Percentiles rank a stretch among this genome's conserved stretches.
phyloP scores from a whole-genome alignment of 192 early-diverging fungal genomes.

The Coemansia sp. region DNA sequence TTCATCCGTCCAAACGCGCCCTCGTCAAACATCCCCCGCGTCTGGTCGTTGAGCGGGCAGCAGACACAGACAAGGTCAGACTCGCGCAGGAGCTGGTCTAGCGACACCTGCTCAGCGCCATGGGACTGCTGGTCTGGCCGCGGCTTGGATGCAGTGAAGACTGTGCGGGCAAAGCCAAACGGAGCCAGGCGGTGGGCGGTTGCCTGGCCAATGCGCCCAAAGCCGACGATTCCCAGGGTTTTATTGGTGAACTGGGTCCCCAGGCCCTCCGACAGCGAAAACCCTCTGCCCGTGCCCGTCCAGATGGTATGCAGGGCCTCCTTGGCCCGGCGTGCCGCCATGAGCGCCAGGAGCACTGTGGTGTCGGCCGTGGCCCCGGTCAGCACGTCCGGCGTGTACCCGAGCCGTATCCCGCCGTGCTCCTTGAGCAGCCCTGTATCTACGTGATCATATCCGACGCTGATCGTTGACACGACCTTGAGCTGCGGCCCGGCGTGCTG shows the following conservation, averaged over 20 bases:
- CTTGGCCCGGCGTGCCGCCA: conserved; percentile 63
- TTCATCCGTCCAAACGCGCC: conserved; percentile 68
- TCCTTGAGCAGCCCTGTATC: conserved; percentile 48
- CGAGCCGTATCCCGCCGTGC: conserved; percentile 55
- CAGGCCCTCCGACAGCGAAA: conserved; percentile 26
- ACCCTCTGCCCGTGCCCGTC: conserved; percentile 7
- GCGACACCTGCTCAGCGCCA: conserved; percentile 45
- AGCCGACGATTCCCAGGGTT: conserved; percentile 76
- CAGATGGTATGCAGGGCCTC: conserved; percentile 43
- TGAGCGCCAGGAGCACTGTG: conserved; percentile 67
- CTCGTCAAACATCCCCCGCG: conserved; percentile 64
- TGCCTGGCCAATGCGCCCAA: conserved; percentile 77
- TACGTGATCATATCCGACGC: conserved; percentile 82
- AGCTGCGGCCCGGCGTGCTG: conserved; percentile 59
- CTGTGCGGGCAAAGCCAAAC: conserved; percentile 61
- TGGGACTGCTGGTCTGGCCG: conserved; percentile 48
- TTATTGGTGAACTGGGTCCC: conserved; percentile 73
- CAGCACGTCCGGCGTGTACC: conserved; percentile 81
- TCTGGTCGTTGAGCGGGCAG: conserved; percentile 67
- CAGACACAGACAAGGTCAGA: conserved; percentile 71
- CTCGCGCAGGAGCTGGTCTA: conserved; percentile 55
- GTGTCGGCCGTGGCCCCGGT: conserved; percentile 86
- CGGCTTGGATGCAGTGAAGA: conserved; percentile 56
- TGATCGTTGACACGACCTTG: conserved; percentile 70
- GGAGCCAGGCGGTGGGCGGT: conserved; percentile 64